A percentile compares a stretch with the other conserved stretches of the same genome.
These are phyloP conservation scores for Mycena albidolilacea DNA, from an alignment of 768 basidiomycete species.

Conservation along the genomic window DNA sequence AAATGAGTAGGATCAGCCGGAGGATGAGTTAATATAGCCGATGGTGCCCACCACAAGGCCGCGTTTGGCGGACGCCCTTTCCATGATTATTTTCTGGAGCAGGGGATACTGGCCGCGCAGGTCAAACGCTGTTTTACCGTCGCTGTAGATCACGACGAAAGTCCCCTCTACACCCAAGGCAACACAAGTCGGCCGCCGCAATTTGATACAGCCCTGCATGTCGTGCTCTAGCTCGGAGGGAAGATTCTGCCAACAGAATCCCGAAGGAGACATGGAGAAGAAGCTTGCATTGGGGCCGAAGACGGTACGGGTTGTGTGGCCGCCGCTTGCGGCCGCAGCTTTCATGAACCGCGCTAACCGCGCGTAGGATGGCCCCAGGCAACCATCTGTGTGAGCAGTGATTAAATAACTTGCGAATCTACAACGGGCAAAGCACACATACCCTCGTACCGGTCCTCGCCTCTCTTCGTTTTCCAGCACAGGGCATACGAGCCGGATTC, in stretches of 20 bases:
- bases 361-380: constrained; percentile 19
- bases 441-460: constrained; percentile 32
- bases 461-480: constrained; percentile 26
- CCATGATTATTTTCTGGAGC: neutral
- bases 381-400: constrained; percentile 4
- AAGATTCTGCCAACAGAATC: constrained; percentile 4
- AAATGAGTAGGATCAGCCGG: neutral
- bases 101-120: neutral
- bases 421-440: neutral
- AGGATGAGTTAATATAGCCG: no score
- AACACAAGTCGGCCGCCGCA: neutral
- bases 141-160: neutral
- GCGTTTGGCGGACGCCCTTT: neutral
- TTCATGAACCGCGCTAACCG: constrained; percentile 32
- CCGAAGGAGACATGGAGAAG: neutral
- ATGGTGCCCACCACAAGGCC: neutral
- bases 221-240: neutral
- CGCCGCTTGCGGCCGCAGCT: constrained; percentile 1
- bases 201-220: neutral
- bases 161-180: neutral
- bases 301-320: constrained; percentile 1
- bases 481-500: constrained; percentile 23
- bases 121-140: neutral
- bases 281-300: neutral
- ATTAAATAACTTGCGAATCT: neutral